Evolutionary conservation across 331 rosid genomes (phyloP), one percentile per base, ranked within the genome.

Genomic region (Rosa hybrid): DNA sequence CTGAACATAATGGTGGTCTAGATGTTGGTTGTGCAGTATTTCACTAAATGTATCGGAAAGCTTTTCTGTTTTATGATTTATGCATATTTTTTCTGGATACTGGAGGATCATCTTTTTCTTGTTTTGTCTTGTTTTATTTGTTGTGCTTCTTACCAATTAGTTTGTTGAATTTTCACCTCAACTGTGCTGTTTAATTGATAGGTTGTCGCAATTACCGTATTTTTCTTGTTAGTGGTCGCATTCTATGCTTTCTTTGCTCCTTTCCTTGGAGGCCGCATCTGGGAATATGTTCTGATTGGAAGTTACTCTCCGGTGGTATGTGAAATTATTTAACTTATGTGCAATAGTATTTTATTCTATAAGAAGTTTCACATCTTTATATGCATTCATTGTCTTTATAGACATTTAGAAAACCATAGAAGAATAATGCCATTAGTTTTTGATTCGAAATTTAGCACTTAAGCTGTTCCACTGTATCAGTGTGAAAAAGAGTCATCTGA

Each of bases 161-260:
- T 70, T 41, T 56, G 77, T 54, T 74, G 38, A 81, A 72, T 64
- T 68, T 14, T 68, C 27, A 74, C 68, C 80, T 82, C 62, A 68
- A 59, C 62, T 77, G 48, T 81, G 88, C 56, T 83, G 84, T 76
- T 77, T 82, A 12, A 80, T 69, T 88, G 87, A 73, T 79, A 94
- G 98, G 98, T 94, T 83, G 89, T 91, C 77, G 98, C 98, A 44
- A 91, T 94, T 71, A 94, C 98, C 21, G 98, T 91, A 49, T 94
- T 94, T 83, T 91, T 90, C 87, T 83, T 94, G 82, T 83, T 94
- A 87, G 98, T 91, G 87, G 91, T 94, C 23, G 98, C 98, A 34
- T 94, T 94, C 84, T 94, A 91, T 80, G 97, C 95, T 79, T 94
- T 94, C 88, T 90, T 94, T 80, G 97, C 97, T 56, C 98, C 98